Base-by-base conservation (phyloP, 345 rosid genomes). In the Boechera divaricarpa region DNA sequence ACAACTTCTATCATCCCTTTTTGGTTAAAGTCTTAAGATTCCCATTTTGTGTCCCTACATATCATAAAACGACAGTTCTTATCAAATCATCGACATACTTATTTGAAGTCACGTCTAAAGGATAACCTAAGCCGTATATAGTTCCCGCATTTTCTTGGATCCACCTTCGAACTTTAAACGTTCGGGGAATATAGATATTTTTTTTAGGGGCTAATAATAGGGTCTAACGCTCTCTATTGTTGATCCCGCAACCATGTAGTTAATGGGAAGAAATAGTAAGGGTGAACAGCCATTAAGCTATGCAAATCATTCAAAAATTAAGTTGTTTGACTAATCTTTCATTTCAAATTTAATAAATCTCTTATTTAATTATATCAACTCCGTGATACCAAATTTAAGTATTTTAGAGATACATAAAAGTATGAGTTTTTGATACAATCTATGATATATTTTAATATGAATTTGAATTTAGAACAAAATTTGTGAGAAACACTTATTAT, bases 61-160 rank as follows among this genome's bases (percentile, higher is more conserved):
- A 41, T 55, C 36, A 69, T 55, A 55, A 55, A 41, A 61, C 53
- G 63, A 55, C 63, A 41, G 5, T 10, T 69, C 52, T 41, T 69
- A 67, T 52, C 59, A 36, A 69, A 69, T 28, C 18, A 69, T 69
- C 63, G 6, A 28, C 73, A 39, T 32, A 29, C 63, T 69, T 28
- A 39, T 54, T 15, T 54, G 38, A 28, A 54, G 52, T 39, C 57
- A 69, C 35, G 16, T 68, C 38, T 68, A 53, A 39, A 15, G 21
- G 36, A 39, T 54, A 38, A 26, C 38, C 7, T 24, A 67, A 35
- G 48, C 71, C 48, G 48, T 33, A 33, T 36, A 21, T 31, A 48
- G 42, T 12, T 28, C 15, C 33, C 53, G 61, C 72, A 36, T 67
- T 24, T 18, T 53, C 26, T 67, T 67, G 72, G 48, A 67, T 36